Base-by-base conservation (phyloP, 139 green algal genomes). In the Limnomonas spitsbergensis region DNA sequence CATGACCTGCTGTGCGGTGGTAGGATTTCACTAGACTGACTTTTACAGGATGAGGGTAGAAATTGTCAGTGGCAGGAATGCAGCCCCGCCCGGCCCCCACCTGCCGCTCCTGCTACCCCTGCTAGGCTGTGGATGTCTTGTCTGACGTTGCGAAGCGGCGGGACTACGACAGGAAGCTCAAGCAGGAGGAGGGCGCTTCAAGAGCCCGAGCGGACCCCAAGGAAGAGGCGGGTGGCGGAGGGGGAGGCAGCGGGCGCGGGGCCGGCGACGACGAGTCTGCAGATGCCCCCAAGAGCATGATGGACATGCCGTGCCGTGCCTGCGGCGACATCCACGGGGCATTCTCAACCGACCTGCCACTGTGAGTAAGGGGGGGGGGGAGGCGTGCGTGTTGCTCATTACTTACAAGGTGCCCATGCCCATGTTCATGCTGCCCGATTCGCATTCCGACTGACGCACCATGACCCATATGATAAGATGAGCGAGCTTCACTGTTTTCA, bases 91-190 rank as follows among this genome's bases (percentile, higher is more conserved):
- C n/a, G n/a, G n/a, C n/a, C n/a, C n/a, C n/a, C n/a, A n/a, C n/a
- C n/a, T n/a, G n/a, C n/a, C n/a, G n/a, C n/a, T 54, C 42, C 42
- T 54, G 42, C 42, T 27, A 54, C 42, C 6, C 9, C 42, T 54
- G 42, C n/a, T 32, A 77, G 70, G 70, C 70, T 20, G 39, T 27
- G 39, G 40, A 77, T 14, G 70, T 66, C 3, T 38, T 77, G 27
- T 61, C 70, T 34, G 70, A 77, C 70, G 26, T 38, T 39, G 70
- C 4, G 4, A 77, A 77, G 40, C 70, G 70, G 4, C 24, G 26
- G 7, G 39, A 66, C 9, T 77, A 77, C 40, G 38, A 66, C 34
- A 66, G 66, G 39, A 36, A 66, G 70, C 70, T 77, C 29, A n/a
- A 29, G 20, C 9, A 26, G 35, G 68, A 74, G 68, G 20, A 74